These are phyloP conservation scores for Sechiopsis laciniata DNA, from an alignment of 306 rosid genomes.

Conservation along the genomic window DNA sequence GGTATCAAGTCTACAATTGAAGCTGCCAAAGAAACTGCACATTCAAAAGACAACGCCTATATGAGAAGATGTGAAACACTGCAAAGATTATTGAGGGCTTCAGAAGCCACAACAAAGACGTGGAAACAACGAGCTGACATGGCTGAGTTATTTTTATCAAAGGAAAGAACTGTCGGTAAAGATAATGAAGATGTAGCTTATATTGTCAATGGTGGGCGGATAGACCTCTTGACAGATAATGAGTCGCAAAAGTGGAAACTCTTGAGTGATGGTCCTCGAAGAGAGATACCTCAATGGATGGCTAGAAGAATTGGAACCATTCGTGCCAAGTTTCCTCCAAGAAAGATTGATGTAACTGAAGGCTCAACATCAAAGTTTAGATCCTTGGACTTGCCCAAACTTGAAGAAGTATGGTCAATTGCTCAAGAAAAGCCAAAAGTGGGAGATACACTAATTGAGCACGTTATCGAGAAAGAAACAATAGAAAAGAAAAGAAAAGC, in stretches of 20 bases:
- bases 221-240: constrained; percentile 56
- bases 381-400: constrained; percentile 63
- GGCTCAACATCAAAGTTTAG: constrained; percentile 50
- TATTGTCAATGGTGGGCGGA: constrained; percentile 64
- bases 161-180: constrained; percentile 43
- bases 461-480: constrained; percentile 51
- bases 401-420: constrained; percentile 67
- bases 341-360: constrained; percentile 51
- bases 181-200: constrained; percentile 39
- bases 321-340: constrained; percentile 68
- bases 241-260: constrained; percentile 73
- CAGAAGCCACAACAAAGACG: constrained; percentile 51
- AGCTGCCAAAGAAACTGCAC: constrained; percentile 53
- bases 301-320: constrained; percentile 59
- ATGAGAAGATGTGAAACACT: constrained; percentile 64
- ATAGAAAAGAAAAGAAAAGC: constrained; percentile 63
- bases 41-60: constrained; percentile 51
- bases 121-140: constrained; percentile 63
- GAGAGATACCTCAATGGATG: constrained; percentile 82
- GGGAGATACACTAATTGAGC: constrained; percentile 51
- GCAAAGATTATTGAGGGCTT: constrained; percentile 53
- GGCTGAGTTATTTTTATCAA: constrained; percentile 52
- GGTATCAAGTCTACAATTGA: constrained; percentile 54
- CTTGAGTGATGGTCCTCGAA: constrained; percentile 64
- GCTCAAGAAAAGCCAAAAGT: constrained; percentile 68